Conservation (phyloP, 2,329 filamentous ascomycete species). For the Talaromyces pinophilus region DNA sequence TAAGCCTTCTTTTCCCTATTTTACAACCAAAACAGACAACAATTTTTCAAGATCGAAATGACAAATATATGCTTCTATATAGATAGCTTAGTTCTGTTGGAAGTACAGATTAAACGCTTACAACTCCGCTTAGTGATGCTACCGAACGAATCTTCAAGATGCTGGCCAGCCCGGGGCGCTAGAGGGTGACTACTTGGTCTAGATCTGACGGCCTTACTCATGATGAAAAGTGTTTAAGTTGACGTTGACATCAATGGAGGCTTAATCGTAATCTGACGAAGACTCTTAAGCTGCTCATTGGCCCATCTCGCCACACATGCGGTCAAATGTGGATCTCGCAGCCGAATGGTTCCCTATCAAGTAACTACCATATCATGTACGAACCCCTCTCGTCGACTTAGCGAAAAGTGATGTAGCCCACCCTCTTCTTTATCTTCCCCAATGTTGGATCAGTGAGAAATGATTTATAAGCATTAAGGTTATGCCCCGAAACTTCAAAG, state of each 20-base stretch:
- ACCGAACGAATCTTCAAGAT: too few species aligned
- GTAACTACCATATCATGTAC: background rate
- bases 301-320: background rate
- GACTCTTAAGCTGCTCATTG: background rate
- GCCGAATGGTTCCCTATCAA: background rate
- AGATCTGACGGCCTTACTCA: background rate
- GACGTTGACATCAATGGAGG: background rate
- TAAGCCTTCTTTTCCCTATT: background rate
- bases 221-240: background rate
- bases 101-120: background rate
- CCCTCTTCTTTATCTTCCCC: background rate
- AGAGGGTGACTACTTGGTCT: background rate
- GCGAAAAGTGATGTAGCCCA: background rate
- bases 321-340: slow-evolving; percentile 3
- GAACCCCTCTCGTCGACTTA: background rate
- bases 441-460: background rate
- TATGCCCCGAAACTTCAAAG: background rate
- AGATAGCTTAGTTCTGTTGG: background rate
- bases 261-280: background rate
- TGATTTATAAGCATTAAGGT: background rate
- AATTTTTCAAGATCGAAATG: background rate
- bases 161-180: too few species aligned
- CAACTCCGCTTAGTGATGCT: background rate
- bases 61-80: background rate
- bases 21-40: background rate